Base-by-base conservation (phyloP, 495 filamentous ascomycete genomes). In the Penicillium chermesinum region DNA sequence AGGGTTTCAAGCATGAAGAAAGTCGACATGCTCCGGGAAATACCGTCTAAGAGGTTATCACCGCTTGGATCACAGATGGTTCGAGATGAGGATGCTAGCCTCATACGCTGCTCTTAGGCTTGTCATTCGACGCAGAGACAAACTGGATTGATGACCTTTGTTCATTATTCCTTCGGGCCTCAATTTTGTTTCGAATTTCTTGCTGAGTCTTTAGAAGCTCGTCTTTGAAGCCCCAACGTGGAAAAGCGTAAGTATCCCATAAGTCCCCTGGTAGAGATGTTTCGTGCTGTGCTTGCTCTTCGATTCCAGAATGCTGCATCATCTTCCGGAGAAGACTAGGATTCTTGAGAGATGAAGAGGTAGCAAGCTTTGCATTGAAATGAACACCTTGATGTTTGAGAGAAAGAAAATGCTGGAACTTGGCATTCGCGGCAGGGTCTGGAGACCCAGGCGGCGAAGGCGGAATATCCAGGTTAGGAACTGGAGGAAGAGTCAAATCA, bases 301-400 rank as follows among this genome's bases (percentile, higher is more conserved):
- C 73, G 36, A 96, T 74, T 3, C 86, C 89, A 4, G 85, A 85
- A 70, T 93, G 95, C 6, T 74, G 75, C 69, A 90, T 81, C 60
- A 97, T 75, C 53, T 91, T 91, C 33, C 81, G 78, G 49, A 87
- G 69, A 14, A 96, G 68, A 22, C 79, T 85, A 17, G 93, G 93
- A 59, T 97, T 96, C 41, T 81, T 82, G 33, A 96, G 68, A 0
- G 86, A 83, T 1, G 80, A 70, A 2, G 85, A 87, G 34, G 71
- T 72, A 16, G 84, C 80, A 0, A 96, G 73, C 42, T 88, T 86
- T 49, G 83, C 74, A 63, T 98, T 96, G 74, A 98, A 96, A 69
- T 98, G 94, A 22, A 89, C 72, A 2, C 87, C 88, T 54, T 88
- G 81, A 43, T 81, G 83, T 67, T 96, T 98, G 37, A 96, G 73